Percentiles rank a stretch among this genome's conserved stretches.
Evolutionary conservation across 2,329 filamentous ascomycete species (phyloP).

Genomic region (Sarocladiaceae sp.): DNA sequence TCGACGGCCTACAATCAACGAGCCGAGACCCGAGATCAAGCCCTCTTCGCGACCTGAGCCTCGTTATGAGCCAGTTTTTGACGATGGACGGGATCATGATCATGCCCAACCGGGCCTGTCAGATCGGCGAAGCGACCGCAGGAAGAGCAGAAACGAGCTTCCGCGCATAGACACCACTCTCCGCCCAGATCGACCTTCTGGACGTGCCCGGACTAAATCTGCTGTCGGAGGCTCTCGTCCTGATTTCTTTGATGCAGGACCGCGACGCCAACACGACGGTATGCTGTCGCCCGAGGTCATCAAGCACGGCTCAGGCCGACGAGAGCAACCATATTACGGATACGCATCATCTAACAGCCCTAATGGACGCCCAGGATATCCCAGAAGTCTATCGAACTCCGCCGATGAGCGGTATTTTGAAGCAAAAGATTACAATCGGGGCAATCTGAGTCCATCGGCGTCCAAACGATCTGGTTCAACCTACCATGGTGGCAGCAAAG

Average conservation of each 20-base stretch:
- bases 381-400: slow-evolving; percentile 23
- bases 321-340: slow-evolving; percentile 37
- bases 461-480: slow-evolving; percentile 16
- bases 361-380: slow-evolving; percentile 11
- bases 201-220: slow-evolving; percentile 31
- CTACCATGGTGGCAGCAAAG: slow-evolving; percentile 11
- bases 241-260: slow-evolving; percentile 25
- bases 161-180: slow-evolving; percentile 39
- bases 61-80: slow-evolving; percentile 11
- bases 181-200: slow-evolving; percentile 17
- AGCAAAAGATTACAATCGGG: slow-evolving; percentile 7
- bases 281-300: slow-evolving; percentile 36
- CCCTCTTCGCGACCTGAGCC: background rate
- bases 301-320: slow-evolving; percentile 32
- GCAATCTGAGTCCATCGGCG: slow-evolving; percentile 6
- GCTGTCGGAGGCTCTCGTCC: slow-evolving; percentile 24
- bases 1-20: background rate
- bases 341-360: slow-evolving; percentile 12
- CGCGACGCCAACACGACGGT: slow-evolving; percentile 23
- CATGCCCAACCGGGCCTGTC: background rate
- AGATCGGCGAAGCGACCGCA: slow-evolving; percentile 11
- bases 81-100: background rate
- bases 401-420: slow-evolving; percentile 17
- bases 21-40: background rate
- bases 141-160: slow-evolving; percentile 31